These are phyloP conservation scores for Flaveria bidentis DNA, from an alignment of 129 eudicot genomes.

Conservation along the genomic window DNA sequence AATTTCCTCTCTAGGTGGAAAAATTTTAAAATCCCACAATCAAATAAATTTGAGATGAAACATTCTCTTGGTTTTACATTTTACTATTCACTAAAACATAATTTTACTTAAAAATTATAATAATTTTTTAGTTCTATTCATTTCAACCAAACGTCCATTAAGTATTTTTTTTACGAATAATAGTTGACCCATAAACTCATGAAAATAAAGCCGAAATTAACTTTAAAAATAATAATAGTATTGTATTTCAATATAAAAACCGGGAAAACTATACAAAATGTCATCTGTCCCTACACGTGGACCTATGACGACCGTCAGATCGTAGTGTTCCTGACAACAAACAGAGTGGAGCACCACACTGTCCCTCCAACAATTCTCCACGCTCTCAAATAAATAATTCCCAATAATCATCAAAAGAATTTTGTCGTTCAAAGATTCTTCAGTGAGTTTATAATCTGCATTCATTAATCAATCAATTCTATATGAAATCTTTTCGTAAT, in stretches of 20 bases:
- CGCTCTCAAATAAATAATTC: slow-evolving; percentile 27
- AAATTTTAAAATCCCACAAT: no score
- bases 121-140: no score
- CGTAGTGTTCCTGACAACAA: slow-evolving; percentile 1
- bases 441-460: not conserved
- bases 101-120: no score
- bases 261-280: slow-evolving; percentile 12
- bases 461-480: slow-evolving; percentile 13
- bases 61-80: no score
- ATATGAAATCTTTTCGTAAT: not conserved
- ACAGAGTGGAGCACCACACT: slow-evolving; percentile 38
- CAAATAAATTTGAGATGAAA: no score
- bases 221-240: no score
- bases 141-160: no score
- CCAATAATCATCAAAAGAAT: slow-evolving; percentile 18
- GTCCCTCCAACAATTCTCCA: slow-evolving; percentile 33
- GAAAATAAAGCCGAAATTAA: no score
- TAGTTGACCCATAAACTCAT: no score
- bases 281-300: slow-evolving; percentile 34
- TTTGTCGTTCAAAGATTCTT: slow-evolving; percentile 36
- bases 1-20: no score
- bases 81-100: no score
- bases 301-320: slow-evolving; percentile 26
- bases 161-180: no score
- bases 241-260: not conserved